Conservation (phyloP, 2,329 filamentous ascomycete species). For the Colletotrichum sp. region DNA sequence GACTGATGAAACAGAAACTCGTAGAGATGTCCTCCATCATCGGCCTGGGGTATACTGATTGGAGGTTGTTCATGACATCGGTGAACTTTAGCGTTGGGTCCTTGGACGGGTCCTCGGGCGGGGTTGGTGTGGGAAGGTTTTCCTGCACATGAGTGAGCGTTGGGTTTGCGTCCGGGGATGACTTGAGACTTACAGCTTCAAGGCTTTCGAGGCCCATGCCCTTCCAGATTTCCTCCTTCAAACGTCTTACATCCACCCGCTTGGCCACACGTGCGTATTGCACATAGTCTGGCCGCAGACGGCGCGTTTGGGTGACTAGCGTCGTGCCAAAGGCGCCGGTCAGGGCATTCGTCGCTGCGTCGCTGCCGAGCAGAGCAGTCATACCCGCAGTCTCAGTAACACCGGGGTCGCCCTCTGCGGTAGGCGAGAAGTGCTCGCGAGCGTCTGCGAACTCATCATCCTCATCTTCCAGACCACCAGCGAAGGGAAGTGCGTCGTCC, state of each 20-base stretch:
- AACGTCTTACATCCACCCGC: constrained; percentile 71
- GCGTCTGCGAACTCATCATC: constrained; percentile 84
- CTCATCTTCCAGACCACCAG: constrained; percentile 61
- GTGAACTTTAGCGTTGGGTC: constrained; percentile 80
- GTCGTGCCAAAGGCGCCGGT: constrained; percentile 67
- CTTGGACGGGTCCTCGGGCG: constrained; percentile 35
- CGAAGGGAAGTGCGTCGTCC: constrained; percentile 78
- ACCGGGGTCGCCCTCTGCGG: constrained; percentile 54
- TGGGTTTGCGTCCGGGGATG: background rate
- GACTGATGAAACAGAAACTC: constrained; percentile 89
- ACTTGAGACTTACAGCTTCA: constrained; percentile 41
- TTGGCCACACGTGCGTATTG: constrained; percentile 74
- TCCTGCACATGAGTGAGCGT: background rate
- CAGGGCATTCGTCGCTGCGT: constrained; percentile 51
- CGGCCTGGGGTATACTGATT: constrained; percentile 83
- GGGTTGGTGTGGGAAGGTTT: constrained; percentile 26
- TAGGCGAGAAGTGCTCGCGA: constrained; percentile 77
- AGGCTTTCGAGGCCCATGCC: constrained; percentile 61
- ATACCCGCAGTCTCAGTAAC: constrained; percentile 52
- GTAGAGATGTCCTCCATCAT: constrained; percentile 95
- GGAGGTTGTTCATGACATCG: constrained; percentile 86
- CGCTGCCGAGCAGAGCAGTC: constrained; percentile 55
- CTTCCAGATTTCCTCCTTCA: constrained; percentile 76
- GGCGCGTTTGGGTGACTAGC: constrained; percentile 68
- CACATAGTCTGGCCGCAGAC: constrained; percentile 71